These are phyloP conservation scores for Suhomyces xylopsoci DNA, from an alignment of 805 yeast genomes.

Conservation along the genomic window DNA sequence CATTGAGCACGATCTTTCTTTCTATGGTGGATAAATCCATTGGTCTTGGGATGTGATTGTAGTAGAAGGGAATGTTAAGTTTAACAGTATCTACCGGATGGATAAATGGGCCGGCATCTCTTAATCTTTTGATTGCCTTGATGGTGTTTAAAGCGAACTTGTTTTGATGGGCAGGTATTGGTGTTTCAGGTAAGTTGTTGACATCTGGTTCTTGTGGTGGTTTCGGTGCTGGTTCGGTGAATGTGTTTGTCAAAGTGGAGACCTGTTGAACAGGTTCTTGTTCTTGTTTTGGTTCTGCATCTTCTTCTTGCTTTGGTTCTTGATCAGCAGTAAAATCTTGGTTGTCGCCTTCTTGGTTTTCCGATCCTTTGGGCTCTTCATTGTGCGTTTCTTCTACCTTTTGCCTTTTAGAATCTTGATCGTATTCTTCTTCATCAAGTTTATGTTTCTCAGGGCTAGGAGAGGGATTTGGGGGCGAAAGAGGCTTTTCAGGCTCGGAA, in stretches of 20 bases:
- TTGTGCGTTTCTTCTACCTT: constrained; percentile 20
- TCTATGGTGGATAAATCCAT: constrained; percentile 95
- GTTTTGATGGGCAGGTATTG: constrained; percentile 80
- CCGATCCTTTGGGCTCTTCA: constrained; percentile 15
- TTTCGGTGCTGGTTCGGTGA: constrained; percentile 61
- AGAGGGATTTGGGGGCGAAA: constrained; percentile 45
- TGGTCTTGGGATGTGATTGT: constrained; percentile 77
- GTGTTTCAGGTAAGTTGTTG: constrained; percentile 60
- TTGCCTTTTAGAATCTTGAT: constrained; percentile 16
- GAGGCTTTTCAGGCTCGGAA: constrained; percentile 33
- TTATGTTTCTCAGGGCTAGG: constrained; percentile 40
- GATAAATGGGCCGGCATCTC: constrained; percentile 88
- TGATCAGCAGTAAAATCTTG: not conserved
- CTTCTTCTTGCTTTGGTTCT: constrained; percentile 5
- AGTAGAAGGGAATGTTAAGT: constrained; percentile 86
- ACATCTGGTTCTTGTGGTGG: constrained; percentile 74
- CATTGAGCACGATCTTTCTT: constrained; percentile 63
- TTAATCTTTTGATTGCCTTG: constrained; percentile 82
- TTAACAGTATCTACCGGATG: constrained; percentile 88
- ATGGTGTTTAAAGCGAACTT: constrained; percentile 75
- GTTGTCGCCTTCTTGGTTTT: constrained; percentile 11
- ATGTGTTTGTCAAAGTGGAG: constrained; percentile 8
- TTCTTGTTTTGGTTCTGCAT: not conserved
- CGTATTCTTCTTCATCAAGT: constrained; percentile 25
- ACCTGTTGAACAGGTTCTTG: constrained; percentile 9